Evolutionary conservation across 2,329 filamentous ascomycete genomes (phyloP).

Genomic region (Alternaria alternata): DNA sequence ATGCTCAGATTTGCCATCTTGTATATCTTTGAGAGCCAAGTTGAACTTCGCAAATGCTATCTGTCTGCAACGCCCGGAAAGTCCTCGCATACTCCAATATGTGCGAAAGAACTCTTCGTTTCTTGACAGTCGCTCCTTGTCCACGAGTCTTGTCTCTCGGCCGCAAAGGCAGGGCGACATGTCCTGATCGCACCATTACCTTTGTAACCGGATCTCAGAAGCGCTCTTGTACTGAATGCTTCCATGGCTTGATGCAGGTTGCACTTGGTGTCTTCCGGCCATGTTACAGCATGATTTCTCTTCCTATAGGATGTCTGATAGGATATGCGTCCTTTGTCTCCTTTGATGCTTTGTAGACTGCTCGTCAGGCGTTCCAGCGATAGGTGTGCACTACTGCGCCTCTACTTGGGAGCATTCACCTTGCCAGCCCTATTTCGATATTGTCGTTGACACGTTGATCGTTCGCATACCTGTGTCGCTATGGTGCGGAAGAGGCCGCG

Average conservation of each 20-base stretch:
- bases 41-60: background rate
- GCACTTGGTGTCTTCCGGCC: background rate
- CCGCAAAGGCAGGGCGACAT: background rate
- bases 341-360: background rate
- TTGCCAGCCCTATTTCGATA: background rate
- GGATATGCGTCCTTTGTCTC: background rate
- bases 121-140: background rate
- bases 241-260: fast-evolving
- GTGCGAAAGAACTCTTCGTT: too few relatives aligned
- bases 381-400: background rate
- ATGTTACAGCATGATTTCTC: background rate
- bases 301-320: background rate
- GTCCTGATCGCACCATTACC: background rate
- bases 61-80: background rate
- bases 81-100: background rate
- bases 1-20: background rate
- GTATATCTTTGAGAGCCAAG: background rate
- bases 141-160: background rate
- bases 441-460: background rate
- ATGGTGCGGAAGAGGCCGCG: background rate
- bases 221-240: background rate
- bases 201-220: background rate
- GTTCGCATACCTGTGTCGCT: background rate
- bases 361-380: background rate
- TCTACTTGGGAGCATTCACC: background rate